A percentile compares a stretch with the other conserved stretches of the same genome.
These are phyloP conservation scores for Fusarium pininemorale DNA, from an alignment of 2,329 filamentous ascomycete species.

Conservation along the genomic window DNA sequence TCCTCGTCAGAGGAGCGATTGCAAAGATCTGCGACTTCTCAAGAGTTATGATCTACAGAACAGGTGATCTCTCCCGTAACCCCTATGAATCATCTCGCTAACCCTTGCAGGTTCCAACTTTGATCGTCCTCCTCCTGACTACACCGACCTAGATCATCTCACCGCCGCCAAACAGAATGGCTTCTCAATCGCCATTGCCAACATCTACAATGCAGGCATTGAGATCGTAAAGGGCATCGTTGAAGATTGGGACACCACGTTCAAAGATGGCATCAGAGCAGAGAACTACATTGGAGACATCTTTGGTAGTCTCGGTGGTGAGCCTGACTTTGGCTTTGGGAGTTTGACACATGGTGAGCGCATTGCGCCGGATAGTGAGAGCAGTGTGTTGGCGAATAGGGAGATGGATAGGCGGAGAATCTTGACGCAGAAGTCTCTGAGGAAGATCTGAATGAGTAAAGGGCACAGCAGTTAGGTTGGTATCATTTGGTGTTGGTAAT, in stretches of 20 bases:
- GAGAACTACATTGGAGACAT: slow-evolving; percentile 77
- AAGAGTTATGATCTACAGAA: slow-evolving; percentile 74
- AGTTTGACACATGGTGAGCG: slow-evolving; percentile 52
- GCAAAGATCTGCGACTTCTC: slow-evolving; percentile 70
- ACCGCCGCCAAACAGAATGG: slow-evolving; percentile 69
- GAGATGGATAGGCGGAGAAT: slow-evolving; percentile 44
- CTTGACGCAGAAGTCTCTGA: slow-evolving; percentile 35
- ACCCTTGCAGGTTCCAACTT: slow-evolving; percentile 67
- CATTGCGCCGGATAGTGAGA: slow-evolving; percentile 38
- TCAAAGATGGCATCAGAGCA: slow-evolving; percentile 64
- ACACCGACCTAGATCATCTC: slow-evolving; percentile 67
- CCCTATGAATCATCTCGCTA: not conserved
- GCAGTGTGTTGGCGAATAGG: slow-evolving; percentile 33
- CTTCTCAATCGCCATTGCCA: slow-evolving; percentile 69
- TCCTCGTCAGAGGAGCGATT: slow-evolving; percentile 67
- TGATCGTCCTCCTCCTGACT: slow-evolving; percentile 70
- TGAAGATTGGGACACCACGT: slow-evolving; percentile 67
- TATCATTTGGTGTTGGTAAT: not conserved
- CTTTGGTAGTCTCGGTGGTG: slow-evolving; percentile 72
- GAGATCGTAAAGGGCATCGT: slow-evolving; percentile 73
- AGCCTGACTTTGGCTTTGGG: slow-evolving; percentile 71
- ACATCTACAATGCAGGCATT: slow-evolving; percentile 73
- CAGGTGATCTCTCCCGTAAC: slow-evolving; percentile 48
- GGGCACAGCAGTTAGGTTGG: not conserved
- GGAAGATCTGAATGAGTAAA: slow-evolving; percentile 26